These are phyloP conservation scores for Hanseniaspora thailandica DNA, from an alignment of 805 yeast species.

Conservation along the genomic window DNA sequence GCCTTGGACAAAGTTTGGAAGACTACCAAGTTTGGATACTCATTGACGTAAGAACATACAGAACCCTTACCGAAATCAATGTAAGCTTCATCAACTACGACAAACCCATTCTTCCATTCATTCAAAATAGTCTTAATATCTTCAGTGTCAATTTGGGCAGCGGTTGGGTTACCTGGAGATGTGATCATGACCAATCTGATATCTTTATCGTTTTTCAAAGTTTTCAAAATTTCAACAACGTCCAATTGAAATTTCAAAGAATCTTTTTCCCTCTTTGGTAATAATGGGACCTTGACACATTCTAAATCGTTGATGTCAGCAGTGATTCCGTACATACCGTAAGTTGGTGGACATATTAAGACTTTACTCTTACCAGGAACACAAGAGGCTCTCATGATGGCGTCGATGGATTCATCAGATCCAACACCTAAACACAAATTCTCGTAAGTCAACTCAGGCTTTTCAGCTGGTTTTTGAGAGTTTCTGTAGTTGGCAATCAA, in stretches of 20 bases:
- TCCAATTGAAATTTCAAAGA: conserved; percentile 56
- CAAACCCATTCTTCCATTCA: conserved; percentile 57
- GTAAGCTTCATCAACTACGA: conserved; percentile 90
- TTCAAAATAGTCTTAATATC: conserved; percentile 40
- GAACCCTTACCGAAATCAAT: conserved; percentile 75
- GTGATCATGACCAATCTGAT: conserved; percentile 76
- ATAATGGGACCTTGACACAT: conserved; percentile 59
- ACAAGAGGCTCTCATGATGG: conserved; percentile 73
- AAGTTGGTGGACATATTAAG: conserved; percentile 85
- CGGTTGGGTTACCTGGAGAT: conserved; percentile 97
- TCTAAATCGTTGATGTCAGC: conserved; percentile 83
- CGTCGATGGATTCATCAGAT: conserved; percentile 89
- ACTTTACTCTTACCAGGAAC: conserved; percentile 73
- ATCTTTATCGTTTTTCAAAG: conserved; percentile 41
- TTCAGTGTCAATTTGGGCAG: conserved; percentile 41
- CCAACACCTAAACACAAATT: conserved; percentile 93
- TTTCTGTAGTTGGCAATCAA: conserved; percentile 65
- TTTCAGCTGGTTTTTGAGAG: conserved; percentile 17
- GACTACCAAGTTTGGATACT: conserved; percentile 72
- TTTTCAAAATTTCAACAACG: conserved; percentile 40
- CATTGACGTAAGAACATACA: conserved; percentile 62
- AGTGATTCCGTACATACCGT: conserved; percentile 91
- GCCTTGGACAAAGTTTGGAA: conserved; percentile 89
- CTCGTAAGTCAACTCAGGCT: conserved; percentile 36
- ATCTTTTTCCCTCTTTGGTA: conserved; percentile 24